Evolutionary conservation across 768 basidiomycete species (phyloP).

Genomic region (Dioszegia hungarica): DNA sequence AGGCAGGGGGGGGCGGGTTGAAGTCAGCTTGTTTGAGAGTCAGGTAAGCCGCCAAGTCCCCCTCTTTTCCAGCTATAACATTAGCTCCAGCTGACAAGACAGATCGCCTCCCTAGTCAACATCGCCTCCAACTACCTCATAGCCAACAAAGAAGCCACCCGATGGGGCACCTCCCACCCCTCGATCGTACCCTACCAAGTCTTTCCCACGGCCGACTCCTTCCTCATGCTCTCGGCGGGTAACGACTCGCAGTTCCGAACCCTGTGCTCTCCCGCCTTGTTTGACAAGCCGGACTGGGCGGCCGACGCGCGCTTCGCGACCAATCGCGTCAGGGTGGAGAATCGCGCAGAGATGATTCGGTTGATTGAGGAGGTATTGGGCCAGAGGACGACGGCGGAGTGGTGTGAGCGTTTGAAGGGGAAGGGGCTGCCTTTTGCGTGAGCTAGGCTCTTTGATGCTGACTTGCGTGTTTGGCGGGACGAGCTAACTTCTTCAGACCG

Average conservation of each 20-base stretch:
- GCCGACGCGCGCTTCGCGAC: slow-evolving; percentile 63
- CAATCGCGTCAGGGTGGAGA: slow-evolving; percentile 69
- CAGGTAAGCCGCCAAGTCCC: slow-evolving; percentile 56
- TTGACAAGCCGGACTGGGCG: slow-evolving; percentile 60
- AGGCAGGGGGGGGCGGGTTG: slow-evolving; percentile 82
- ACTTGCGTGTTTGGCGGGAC: not conserved
- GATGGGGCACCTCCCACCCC: slow-evolving; percentile 90
- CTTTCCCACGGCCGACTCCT: slow-evolving; percentile 83
- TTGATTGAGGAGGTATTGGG: slow-evolving; percentile 63
- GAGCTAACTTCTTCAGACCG: slow-evolving; percentile 51
- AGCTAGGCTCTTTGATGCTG: too few relatives aligned
- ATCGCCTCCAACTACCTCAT: slow-evolving; percentile 92
- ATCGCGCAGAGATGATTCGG: slow-evolving; percentile 65
- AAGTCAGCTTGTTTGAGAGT: slow-evolving; percentile 86
- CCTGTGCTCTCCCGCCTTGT: slow-evolving; percentile 57
- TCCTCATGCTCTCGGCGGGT: slow-evolving; percentile 88
- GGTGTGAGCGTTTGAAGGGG: slow-evolving; percentile 71
- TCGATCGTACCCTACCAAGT: slow-evolving; percentile 89
- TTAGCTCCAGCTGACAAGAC: not conserved
- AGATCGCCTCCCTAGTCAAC: slow-evolving; percentile 87
- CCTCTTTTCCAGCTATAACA: not conserved
- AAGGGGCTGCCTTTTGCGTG: slow-evolving; percentile 56
- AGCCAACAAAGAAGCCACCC: slow-evolving; percentile 69
- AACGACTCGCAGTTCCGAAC: slow-evolving; percentile 79
- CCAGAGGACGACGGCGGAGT: slow-evolving; percentile 61